Base-by-base conservation (phyloP, 2,329 filamentous ascomycete species). In the Neonectria sp. region DNA sequence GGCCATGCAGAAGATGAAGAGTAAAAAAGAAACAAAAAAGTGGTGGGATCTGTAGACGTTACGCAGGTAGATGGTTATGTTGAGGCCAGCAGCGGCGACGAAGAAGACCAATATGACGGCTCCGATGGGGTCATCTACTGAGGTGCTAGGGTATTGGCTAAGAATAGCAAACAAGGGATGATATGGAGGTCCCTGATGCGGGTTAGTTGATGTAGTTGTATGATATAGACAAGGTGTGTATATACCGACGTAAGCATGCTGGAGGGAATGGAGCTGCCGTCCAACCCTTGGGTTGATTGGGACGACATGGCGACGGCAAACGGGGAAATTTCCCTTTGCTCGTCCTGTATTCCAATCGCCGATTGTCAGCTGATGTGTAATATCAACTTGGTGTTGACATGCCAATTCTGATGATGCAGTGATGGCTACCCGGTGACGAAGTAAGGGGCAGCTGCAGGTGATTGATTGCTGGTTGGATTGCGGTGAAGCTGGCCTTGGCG, bases 91-190 rank as follows among this genome's bases (percentile, higher is more conserved):
- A 27, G 80, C 83, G 55, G 74, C 31, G 51, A 86, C 64, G 78
- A 90, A 92, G 59, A 92, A 74, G 37, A 81, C 75, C 9, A 94
- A 77, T 70, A 94, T 88, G 68, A 93, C 85, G 56, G 87, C 83
- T 67, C 83, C 87, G 74, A 93, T 84, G 45, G 91, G 90, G 6
- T 90, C 84, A 77, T 94, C 92, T 65, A 91, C 80, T 17, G 35
- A 27, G 7, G 27, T 12, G 15, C 21, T 56, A 21, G 53, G 53
- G 12, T 40, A 27, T 1, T 25, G 21, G 25, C 53, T 35, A 6
- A 56, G 24, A 29, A 27, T 17, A n/a, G 53, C 53, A 43, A 40
- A 27, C 4, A 27, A 15, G 21, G 53, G 35, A 27, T 11, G 11
- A 12, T 56, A 56, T 43, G 53, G 53, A 27, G 53, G 53, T 2